Conservation (phyloP, 2,329 filamentous ascomycete species). For the Fusarium algeriense region DNA sequence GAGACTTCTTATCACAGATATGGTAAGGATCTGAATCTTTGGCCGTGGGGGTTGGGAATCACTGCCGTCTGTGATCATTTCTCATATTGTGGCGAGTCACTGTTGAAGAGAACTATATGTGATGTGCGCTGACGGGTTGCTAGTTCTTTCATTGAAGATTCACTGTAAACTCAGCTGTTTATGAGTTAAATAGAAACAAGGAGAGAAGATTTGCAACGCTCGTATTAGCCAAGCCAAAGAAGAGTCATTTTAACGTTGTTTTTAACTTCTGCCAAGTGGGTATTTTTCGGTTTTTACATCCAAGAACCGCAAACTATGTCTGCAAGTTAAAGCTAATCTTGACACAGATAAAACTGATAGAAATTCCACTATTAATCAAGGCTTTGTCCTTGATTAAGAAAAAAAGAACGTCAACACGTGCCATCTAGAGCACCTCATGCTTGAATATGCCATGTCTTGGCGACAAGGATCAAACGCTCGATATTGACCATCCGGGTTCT, state of each 20-base stretch:
- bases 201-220: not conserved
- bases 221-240: not conserved
- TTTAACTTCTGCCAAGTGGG: slow-evolving; percentile 24
- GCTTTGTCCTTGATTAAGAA: not conserved
- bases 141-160: not conserved
- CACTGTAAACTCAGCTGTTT: not conserved
- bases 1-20: not conserved
- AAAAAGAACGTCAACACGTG: slow-evolving; percentile 5
- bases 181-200: not conserved
- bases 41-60: slow-evolving; percentile 1
- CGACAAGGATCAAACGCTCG: slow-evolving; percentile 29
- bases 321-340: slow-evolving; percentile 1
- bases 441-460: slow-evolving; percentile 26
- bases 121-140: slow-evolving; percentile 3
- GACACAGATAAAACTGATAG: not conserved
- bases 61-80: not conserved
- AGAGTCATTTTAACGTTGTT: slow-evolving; percentile 39
- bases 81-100: not conserved
- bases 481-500: slow-evolving; percentile 42
- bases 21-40: slow-evolving; percentile 5
- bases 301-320: slow-evolving; percentile 20
- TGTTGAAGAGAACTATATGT: not conserved
- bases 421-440: slow-evolving; percentile 18
- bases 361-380: not conserved
- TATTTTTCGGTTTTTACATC: not conserved